Evolutionary conservation across 352 stramenopile genomes (phyloP).

Genomic region (Halophytophthora batemanensis): DNA sequence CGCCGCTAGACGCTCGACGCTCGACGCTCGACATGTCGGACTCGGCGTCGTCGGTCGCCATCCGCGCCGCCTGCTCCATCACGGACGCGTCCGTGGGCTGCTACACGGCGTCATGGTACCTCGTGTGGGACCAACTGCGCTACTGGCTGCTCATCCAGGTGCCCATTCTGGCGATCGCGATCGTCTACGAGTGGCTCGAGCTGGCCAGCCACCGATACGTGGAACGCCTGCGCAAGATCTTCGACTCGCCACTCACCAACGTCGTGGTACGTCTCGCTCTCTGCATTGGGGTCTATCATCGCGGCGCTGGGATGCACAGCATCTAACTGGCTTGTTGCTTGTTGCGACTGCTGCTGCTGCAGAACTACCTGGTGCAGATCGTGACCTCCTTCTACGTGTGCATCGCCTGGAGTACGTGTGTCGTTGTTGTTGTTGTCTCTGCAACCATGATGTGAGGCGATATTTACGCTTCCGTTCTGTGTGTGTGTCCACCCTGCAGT

Average conservation of each 20-base stretch:
- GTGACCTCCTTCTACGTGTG: conserved; percentile 77
- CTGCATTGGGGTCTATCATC: no score
- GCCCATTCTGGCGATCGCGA: conserved; percentile 59
- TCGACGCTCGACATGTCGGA: conserved; percentile 10
- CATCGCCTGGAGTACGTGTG: conserved; percentile 75
- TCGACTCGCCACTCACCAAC: conserved; percentile 66
- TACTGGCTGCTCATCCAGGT: conserved; percentile 78
- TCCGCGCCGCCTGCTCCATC: conserved; percentile 47
- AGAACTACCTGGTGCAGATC: conserved; percentile 83
- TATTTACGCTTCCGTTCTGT: neutral
- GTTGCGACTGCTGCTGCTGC: conserved; percentile 1
- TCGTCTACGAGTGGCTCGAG: conserved; percentile 85
- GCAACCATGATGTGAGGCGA: neutral
- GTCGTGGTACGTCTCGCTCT: conserved; percentile 40
- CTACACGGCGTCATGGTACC: conserved; percentile 81
- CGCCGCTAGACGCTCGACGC: conserved; percentile 4
- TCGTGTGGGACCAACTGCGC: conserved; percentile 77
- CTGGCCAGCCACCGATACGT: conserved; percentile 54
- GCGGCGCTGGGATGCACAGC: neutral
- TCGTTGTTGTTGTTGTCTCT: conserved; percentile 13
- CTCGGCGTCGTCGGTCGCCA: conserved; percentile 6
- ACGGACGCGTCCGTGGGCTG: conserved; percentile 48
- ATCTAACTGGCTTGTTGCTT: conserved; percentile 4
- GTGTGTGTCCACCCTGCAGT: conserved; percentile 33
- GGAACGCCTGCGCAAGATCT: conserved; percentile 63